Evolutionary conservation across 768 basidiomycete species (phyloP), one percentile per base, ranked within the genome.

Genomic region (Phlebiopsis flavidoalba): DNA sequence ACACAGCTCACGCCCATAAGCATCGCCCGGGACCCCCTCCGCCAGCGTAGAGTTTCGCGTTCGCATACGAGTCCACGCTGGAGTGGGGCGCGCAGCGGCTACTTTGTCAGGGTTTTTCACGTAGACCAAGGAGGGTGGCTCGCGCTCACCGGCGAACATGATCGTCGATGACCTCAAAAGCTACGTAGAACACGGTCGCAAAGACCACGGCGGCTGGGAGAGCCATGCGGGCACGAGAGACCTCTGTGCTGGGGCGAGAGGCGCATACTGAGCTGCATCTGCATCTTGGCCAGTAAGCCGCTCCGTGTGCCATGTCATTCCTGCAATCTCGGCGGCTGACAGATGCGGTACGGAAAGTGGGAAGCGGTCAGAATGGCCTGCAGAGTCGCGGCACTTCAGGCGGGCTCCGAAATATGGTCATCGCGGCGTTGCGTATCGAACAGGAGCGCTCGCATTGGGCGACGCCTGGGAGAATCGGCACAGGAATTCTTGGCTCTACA

Each of bases 401-500:
- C 7, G 73, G 79, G 1, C 73, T 80, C 60, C 72, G 74, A 59
- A 71, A 76, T 46, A 74, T 79, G 73, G 65, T 73, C 14, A 74
- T 80, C 11, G 69, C 66, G 1, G 56, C 75, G 3, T 66, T 81
- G 2, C 65, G 80, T 1, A 65, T 81, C 15, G 79, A 80, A 56
- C 66, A n/a, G 60, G 11, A 66, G 67, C 37, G 56, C 60, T 1
- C 66, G 73, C 0, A 66, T 80, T 10, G 80, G 80, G 1, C n/a
- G 78, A 79, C 61, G 71, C 66, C n/a, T 80, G 79, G 80, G 54
- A 78, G 17, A 68, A 73, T 22, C 72, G 79, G 3, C 80, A 82
- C 64, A 74, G 75, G 2, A 73, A 74, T 0, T 65, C 82, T 31
- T 67, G 66, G 10, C 65, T 82, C 24, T 80, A 82, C 57, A 77